Evolutionary conservation across 140 eudicot species (phyloP).

Genomic region (Cichorium intybus): DNA sequence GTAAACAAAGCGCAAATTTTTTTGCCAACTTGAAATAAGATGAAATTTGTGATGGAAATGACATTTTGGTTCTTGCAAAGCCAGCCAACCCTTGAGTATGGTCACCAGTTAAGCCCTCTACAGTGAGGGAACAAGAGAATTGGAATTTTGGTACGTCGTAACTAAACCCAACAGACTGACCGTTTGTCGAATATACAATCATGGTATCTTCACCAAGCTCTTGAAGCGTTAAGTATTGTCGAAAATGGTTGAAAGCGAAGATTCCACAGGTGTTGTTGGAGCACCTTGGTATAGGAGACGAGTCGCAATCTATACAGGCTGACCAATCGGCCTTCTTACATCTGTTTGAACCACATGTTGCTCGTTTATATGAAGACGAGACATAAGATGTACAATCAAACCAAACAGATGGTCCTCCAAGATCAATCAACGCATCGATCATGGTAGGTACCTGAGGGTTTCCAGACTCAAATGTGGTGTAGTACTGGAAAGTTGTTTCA

Average conservation of each 20-base stretch:
- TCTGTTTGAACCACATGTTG: conserved; percentile 29
- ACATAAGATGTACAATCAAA: conserved; percentile 28
- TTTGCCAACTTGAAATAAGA: conserved; percentile 19
- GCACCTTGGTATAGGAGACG: conserved; percentile 38
- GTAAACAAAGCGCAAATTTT: conserved; percentile 48
- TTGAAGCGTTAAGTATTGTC: conserved; percentile 1
- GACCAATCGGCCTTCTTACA: conserved; percentile 22
- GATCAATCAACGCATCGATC: conserved; percentile 29
- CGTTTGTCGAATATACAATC: conserved; percentile 10
- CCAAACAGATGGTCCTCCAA: conserved; percentile 36
- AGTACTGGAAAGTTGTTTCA: background rate
- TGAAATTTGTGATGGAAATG: conserved; percentile 28
- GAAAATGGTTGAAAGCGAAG: conserved; percentile 15
- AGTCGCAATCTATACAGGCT: conserved; percentile 31
- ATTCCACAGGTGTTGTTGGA: conserved; percentile 42
- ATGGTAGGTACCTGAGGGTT: background rate
- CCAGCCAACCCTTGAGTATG: conserved; percentile 34
- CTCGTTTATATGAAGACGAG: conserved; percentile 33
- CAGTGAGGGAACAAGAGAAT: conserved; percentile 8
- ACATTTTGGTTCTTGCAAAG: conserved; percentile 28
- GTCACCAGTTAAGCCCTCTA: conserved; percentile 22
- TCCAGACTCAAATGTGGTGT: conserved; percentile 14
- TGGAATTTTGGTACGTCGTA: conserved; percentile 17
- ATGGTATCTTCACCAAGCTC: conserved; percentile 33
- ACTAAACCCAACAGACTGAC: background rate